Percentiles rank a stretch among this genome's conserved stretches.
These are phyloP conservation scores for Fusarium transvaalense DNA, from an alignment of 2,329 filamentous ascomycete genomes.

Conservation along the genomic window DNA sequence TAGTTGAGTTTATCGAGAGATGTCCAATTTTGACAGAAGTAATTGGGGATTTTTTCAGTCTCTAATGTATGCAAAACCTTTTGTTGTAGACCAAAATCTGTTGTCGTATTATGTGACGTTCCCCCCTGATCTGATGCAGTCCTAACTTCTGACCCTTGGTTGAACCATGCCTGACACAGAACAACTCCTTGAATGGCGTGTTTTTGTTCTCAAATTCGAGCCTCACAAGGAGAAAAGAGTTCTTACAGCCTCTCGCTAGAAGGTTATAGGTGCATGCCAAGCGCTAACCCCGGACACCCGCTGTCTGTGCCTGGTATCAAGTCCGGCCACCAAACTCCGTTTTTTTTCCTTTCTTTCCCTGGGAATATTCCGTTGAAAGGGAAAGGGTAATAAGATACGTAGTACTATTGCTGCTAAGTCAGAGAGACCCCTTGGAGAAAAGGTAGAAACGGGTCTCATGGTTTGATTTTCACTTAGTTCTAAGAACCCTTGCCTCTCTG, in stretches of 20 bases:
- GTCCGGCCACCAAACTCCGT: conserved; percentile 35
- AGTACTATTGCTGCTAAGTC: conserved; percentile 14
- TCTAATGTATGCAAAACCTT: neutral
- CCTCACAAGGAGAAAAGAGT: conserved; percentile 9
- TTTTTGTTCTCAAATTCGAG: conserved; percentile 19
- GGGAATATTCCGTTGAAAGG: conserved; percentile 1
- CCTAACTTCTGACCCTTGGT: conserved; percentile 2
- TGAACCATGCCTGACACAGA: conserved; percentile 32
- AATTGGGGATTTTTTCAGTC: neutral
- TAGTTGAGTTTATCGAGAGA: neutral
- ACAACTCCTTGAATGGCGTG: conserved; percentile 41
- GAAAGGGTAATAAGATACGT: neutral
- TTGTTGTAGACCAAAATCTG: neutral
- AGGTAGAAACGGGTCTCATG: conserved; percentile 12
- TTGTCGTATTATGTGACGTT: neutral
- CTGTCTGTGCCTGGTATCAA: conserved; percentile 44
- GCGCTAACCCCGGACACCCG: conserved; percentile 41
- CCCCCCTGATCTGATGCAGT: conserved; percentile 8
- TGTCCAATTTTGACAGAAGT: neutral
- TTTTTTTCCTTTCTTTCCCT: conserved; percentile 25
- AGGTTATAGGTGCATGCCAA: conserved; percentile 37
- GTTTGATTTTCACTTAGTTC: conserved; percentile 11
- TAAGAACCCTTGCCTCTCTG: conserved; percentile 25
- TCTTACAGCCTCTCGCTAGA: conserved; percentile 23
- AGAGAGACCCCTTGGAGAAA: conserved; percentile 13